Base-by-base conservation (phyloP, 1,284 basidiomycete species). In the Quambalaria eucalypti region DNA sequence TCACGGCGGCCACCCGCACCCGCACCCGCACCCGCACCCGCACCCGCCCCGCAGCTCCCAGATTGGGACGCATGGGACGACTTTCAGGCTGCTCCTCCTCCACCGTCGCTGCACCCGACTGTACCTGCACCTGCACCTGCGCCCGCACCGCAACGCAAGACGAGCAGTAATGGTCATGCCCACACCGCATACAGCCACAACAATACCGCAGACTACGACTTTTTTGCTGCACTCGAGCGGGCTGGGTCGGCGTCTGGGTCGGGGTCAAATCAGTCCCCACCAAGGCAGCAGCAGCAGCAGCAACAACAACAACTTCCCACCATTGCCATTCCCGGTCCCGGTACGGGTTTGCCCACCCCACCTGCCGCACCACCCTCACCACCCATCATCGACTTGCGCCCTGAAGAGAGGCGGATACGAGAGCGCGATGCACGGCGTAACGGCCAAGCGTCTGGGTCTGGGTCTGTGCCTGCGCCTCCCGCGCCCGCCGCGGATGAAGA, bases 351-450 rank as follows among this genome's bases (percentile, higher is more conserved):
- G 16, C 9, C 25, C 5, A 14, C 25, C 21, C 42, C 42, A 21
- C n/a, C 25, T 3, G n/a, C 26, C 25, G n/a, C 29, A 8, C 30
- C 26, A 0, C 68, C 68, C 12, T 69, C 66, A 6, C 71, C 66
- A 7, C 63, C 64, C 14, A 65, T 70, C 47, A 66, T 74, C 31
- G 73, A 74, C 52, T 63, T 74, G 23, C 64, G 72, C 4, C 59
- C 59, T 4, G 63, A 70, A 8, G 70, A 74, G 50, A 57, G 58
- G 48, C 63, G 66, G 55, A 59, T 74, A 10, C 61, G 65, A 29
- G 51, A 44, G 7, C 39, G 42, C 4, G 21, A 46, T 33, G 25
- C 36, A 53, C 26, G 19, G 29, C 21, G 38, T 19, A 28, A 53
- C 30, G 10, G 33, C n/a, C 14, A 9, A 9, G 10, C 3, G 21